Evolutionary conservation across 2,329 filamentous ascomycete genomes (phyloP).

Genomic region (Aspergillus ruber): DNA sequence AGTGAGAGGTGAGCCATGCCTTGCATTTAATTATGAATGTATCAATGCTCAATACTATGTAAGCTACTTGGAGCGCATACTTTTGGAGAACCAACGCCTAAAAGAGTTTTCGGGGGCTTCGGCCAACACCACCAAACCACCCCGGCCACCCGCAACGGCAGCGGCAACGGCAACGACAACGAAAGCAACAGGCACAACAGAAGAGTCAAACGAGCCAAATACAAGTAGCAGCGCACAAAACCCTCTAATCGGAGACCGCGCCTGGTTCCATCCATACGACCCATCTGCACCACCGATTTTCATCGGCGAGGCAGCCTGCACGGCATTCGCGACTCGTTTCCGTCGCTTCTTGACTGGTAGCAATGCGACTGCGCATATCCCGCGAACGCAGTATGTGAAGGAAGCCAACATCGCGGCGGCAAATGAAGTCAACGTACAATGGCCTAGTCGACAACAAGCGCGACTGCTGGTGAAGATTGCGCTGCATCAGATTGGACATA

Average conservation of each 20-base stretch:
- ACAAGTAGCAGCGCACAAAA: constrained; percentile 22
- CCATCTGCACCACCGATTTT: constrained; percentile 32
- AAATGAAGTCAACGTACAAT: constrained; percentile 23
- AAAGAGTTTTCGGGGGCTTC: constrained; percentile 24
- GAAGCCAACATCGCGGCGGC: constrained; percentile 25
- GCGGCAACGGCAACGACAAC: too few species aligned
- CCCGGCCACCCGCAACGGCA: constrained; percentile 1
- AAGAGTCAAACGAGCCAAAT: constrained; percentile 19
- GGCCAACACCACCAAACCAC: constrained; percentile 18
- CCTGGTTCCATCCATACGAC: constrained; percentile 32
- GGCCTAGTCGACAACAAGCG: constrained; percentile 32
- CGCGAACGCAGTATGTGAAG: constrained; percentile 28
- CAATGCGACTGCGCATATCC: constrained; percentile 25
- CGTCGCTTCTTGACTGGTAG: constrained; percentile 30
- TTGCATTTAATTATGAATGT: background rate
- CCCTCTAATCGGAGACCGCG: constrained; percentile 29
- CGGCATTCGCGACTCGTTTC: constrained; percentile 35
- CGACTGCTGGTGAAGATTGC: constrained; percentile 32
- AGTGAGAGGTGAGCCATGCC: constrained; percentile 26
- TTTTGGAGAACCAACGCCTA: constrained; percentile 27
- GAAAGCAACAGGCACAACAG: constrained; percentile 12
- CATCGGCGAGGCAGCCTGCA: constrained; percentile 34
- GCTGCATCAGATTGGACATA: constrained; percentile 28
- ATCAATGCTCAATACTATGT: constrained; percentile 3
- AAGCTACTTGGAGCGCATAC: constrained; percentile 29